Evolutionary conservation across 164 flowering plant species (phyloP), one percentile per base, ranked within the genome.

Genomic region (Berberis thunbergii): DNA sequence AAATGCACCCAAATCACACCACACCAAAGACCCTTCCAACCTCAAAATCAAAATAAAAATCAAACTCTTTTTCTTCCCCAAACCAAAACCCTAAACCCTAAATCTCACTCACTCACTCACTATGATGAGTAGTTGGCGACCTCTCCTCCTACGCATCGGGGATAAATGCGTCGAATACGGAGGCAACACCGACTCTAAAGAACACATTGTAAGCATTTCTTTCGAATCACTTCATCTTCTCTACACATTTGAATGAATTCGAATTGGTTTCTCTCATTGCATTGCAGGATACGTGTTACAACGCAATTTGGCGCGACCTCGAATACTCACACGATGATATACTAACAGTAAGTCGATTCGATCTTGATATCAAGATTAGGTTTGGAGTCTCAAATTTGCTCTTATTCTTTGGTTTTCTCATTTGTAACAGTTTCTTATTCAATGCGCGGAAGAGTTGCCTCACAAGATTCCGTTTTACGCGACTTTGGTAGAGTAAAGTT

Each of bases 401-500:
- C 57, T 6, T 38, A 4, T 39, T 3, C 26, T 43, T 57, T 57
- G 49, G 38, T 56, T 8, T 64, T 52, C 9, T 56, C 4, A 9
- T 53, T 12, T 64, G 49, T 69, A 54, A 64, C 89, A 95, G 97
- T 89, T 81, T 68, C 75, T 95, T 74, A 81, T 95, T 40, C 84
- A 91, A 49, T 95, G 98, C 65, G 85, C 87, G 2, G 91, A 89
- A 63, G 96, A 91, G 71, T 63, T 95, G 77, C 99, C 99, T 60
- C 99, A 95, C 80, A 95, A 95, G 82, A 75, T 86, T 72, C 92
- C 99, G 69, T 61, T 91, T 6, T 95, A 89, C 72, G 98, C 85
- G 65, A 85, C 97, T 49, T 43, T 95, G 99, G 99, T 95, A 83
- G 3, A 61, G 67, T 50, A 8, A n/a, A 44, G 45, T 55, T 43